Percentiles rank a stretch among this genome's conserved stretches.
Evolutionary conservation across 225 moss, liverwort and hornwort species (phyloP).

Genomic region (Sphagnum tenellum): DNA sequence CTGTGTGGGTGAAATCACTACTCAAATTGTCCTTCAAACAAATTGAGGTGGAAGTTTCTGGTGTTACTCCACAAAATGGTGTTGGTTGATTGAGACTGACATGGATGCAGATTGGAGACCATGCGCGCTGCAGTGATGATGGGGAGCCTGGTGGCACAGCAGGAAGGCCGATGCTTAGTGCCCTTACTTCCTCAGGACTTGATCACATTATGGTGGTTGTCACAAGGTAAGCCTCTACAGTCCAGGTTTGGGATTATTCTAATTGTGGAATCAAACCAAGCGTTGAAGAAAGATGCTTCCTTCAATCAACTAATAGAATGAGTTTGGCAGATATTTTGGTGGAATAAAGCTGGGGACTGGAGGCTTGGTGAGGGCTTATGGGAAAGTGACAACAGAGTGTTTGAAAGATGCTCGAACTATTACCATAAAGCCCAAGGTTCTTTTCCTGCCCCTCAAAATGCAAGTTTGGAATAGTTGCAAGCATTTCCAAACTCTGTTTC

Average conservation of each 20-base stretch:
- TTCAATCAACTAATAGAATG: too few relatives aligned
- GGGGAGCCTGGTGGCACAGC: constrained; percentile 66
- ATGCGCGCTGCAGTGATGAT: constrained; percentile 55
- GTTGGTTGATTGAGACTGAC: background rate
- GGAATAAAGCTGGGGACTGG: constrained; percentile 62
- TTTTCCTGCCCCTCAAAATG: background rate
- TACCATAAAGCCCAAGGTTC: constrained; percentile 37
- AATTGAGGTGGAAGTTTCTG: too few relatives aligned
- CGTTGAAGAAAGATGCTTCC: too few relatives aligned
- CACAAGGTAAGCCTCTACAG: constrained; percentile 19
- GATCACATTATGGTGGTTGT: constrained; percentile 59
- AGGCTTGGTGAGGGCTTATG: constrained; percentile 58
- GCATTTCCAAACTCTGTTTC: too few relatives aligned
- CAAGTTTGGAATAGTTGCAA: too few relatives aligned
- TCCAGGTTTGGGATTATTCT: too few relatives aligned
- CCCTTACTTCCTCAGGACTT: constrained; percentile 39
- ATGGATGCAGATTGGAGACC: constrained; percentile 36
- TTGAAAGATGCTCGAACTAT: constrained; percentile 30
- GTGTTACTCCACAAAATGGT: too few relatives aligned
- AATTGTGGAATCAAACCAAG: too few relatives aligned
- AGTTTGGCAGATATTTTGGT: constrained; percentile 36
- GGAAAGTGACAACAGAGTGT: constrained; percentile 44
- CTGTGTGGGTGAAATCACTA: too few relatives aligned
- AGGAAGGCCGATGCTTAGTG: constrained; percentile 46
- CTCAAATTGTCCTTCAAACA: too few relatives aligned